Evolutionary conservation across 352 stramenopile species (phyloP), one percentile per base, ranked within the genome.

Genomic region (Globisporangium abappressorium): DNA sequence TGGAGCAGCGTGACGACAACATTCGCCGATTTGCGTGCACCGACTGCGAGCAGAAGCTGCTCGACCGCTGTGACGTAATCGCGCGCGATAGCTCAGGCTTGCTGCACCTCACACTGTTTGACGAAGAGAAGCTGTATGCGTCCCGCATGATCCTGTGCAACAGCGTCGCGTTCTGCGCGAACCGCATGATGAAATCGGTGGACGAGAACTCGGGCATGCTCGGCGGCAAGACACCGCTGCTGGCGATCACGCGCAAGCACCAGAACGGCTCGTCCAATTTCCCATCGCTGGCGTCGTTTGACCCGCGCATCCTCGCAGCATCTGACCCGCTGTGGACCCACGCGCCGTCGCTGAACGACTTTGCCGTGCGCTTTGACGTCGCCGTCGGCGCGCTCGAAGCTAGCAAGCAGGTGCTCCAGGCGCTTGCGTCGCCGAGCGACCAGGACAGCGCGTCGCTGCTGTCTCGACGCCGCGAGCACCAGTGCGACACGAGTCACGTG

Each of bases 81-180:
- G 30, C 59, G 69, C 34, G 61, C 75, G 20, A 70, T 71, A 54
- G 69, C 8, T 64, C 76, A 20, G 73, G 69, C 2, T 41, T 93
- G 38, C 66, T 93, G 53, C 79, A 79, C 22, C 68, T 92, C 36
- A 87, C 85, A 11, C 69, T 91, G 14, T 86, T 94, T 65, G 83
- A 87, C 15, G 84, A 95, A 60, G 82, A 91, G 51, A 93, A 94
- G 70, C 66, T 93, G 63, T 91, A 93, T 64, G 82, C 84, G 34
- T 89, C 84, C 41, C 80, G 85, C 34, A 90, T 95, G 84, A 87
- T 94, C 11, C 30, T 93, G 60, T 94, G 84, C 71, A 93, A 94
- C 67, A 70, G 84, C 14, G 78, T 80, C 2, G 84, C 87, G 49
- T 92, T 90, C 68, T 95, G 87, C 62, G 71, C 78, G 12, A 90